These are phyloP conservation scores for Cryptosporidium canis DNA, from an alignment of 169 alveolate species.

Conservation along the genomic window DNA sequence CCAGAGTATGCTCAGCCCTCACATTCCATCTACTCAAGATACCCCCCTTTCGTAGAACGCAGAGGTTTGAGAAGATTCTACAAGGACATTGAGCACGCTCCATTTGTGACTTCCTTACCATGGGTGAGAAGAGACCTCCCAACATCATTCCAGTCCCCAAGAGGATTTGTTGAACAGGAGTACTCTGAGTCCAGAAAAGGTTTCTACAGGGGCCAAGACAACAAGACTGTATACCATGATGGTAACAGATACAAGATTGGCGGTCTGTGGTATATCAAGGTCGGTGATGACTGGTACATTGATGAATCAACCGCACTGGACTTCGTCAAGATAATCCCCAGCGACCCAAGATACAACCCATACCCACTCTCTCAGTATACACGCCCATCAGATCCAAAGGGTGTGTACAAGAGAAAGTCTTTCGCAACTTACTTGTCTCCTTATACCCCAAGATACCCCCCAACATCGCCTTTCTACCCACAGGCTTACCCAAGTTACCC, in stretches of 20 bases:
- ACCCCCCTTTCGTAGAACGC: neutral
- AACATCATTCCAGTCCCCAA: neutral
- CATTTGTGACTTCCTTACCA: neutral
- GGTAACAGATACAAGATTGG: constrained; percentile 34
- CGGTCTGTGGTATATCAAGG: constrained; percentile 33
- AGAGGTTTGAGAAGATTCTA: constrained; percentile 1
- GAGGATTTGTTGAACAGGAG: neutral
- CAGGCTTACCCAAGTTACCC: neutral
- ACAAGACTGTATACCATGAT: constrained; percentile 14
- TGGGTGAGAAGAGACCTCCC: constrained; percentile 13
- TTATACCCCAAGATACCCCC: neutral
- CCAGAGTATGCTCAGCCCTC: neutral
- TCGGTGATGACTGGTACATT: constrained; percentile 48
- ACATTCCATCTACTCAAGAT: neutral
- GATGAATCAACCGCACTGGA: neutral
- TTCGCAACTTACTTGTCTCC: constrained; percentile 24
- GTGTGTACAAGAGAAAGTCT: neutral
- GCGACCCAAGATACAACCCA: neutral
- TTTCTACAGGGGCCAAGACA: neutral
- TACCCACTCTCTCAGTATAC: neutral
- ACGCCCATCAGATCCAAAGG: neutral
- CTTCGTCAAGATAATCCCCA: neutral
- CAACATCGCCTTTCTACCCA: neutral
- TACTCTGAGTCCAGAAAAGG: constrained; percentile 57
- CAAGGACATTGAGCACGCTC: constrained; percentile 19